These are phyloP conservation scores for Chlorella variabilis DNA, from an alignment of 163 green algal species.

Conservation along the genomic window DNA sequence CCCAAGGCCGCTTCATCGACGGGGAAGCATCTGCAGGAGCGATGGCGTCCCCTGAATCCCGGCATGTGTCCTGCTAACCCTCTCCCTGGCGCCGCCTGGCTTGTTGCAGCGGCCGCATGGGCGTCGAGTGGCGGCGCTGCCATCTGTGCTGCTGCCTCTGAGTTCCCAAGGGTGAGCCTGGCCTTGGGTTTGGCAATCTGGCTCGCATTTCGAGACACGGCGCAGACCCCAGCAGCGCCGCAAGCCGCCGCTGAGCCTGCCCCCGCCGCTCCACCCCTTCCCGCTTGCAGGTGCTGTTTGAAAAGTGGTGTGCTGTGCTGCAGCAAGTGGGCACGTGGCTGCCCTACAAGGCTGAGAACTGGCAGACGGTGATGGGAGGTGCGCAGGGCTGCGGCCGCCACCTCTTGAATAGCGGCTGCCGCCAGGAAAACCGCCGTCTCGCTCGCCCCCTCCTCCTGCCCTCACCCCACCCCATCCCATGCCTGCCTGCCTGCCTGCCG, in stretches of 20 bases:
- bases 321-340: conserved; percentile 9
- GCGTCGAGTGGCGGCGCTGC: neutral
- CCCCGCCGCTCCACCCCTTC: neutral
- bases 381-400: neutral
- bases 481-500: neutral
- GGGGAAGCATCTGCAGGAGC: no score
- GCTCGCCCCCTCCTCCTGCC: no score
- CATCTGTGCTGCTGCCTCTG: neutral
- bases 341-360: conserved; percentile 21
- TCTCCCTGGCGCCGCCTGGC: neutral
- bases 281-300: conserved; percentile 7
- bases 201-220: no score
- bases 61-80: no score
- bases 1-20: no score
- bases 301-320: conserved; percentile 13
- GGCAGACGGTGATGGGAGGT: conserved; percentile 28
- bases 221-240: neutral
- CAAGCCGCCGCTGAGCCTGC: no score
- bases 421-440: neutral
- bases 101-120: neutral
- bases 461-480: neutral
- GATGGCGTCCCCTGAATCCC: no score
- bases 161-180: neutral
- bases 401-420: neutral
- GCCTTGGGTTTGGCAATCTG: neutral